These are phyloP conservation scores for Prunus armeniaca DNA, from an alignment of 306 rosid genomes.

Conservation along the genomic window DNA sequence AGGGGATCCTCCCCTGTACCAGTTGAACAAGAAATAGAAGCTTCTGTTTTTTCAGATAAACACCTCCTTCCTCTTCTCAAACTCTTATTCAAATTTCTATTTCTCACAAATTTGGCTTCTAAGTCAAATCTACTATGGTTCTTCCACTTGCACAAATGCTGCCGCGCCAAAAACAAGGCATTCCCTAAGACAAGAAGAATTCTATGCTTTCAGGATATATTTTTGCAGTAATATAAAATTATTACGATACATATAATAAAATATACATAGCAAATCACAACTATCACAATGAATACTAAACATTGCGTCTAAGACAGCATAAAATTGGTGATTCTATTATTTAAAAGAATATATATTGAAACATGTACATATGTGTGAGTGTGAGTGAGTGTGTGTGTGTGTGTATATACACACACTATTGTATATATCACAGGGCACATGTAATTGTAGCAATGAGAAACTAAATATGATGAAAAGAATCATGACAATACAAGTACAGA, in stretches of 20 bases:
- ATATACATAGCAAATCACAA: background rate
- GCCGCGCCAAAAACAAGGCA: conserved; percentile 24
- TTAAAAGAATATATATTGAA: too few species aligned
- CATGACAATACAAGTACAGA: too few species aligned
- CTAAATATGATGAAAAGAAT: too few species aligned
- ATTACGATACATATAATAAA: background rate
- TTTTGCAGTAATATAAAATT: background rate
- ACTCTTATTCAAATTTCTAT: conserved; percentile 23
- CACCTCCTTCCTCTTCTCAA: conserved; percentile 11
- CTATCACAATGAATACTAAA: background rate
- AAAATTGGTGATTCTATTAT: too few species aligned
- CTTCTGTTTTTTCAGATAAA: conserved; percentile 20
- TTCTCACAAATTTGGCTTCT: conserved; percentile 12
- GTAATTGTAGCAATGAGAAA: too few species aligned
- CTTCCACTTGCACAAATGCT: conserved; percentile 31
- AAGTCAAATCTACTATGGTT: conserved; percentile 2
- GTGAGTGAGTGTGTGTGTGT: rapidly evolving
- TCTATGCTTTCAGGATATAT: background rate
- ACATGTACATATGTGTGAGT: too few species aligned
- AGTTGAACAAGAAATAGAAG: conserved; percentile 36
- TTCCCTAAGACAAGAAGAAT: conserved; percentile 38
- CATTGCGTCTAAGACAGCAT: background rate
- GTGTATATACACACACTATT: too few species aligned
- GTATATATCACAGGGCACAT: too few species aligned
- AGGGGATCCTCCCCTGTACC: conserved; percentile 20